Evolutionary conservation across 805 yeast species (phyloP).

Genomic region (Hanseniaspora mollemarum): DNA sequence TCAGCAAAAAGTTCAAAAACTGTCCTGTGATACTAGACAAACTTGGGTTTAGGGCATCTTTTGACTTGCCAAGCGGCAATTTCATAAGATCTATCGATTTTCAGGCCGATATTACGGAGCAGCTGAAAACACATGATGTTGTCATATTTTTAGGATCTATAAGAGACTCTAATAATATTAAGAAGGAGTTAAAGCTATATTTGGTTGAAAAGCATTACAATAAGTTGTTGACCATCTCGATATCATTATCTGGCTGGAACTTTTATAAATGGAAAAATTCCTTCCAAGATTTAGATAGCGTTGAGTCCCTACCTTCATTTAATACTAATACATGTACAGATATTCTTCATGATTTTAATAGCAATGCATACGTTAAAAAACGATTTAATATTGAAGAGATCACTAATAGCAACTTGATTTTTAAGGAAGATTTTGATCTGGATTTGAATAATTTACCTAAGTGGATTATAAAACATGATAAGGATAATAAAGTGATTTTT

Average conservation of each 20-base stretch:
- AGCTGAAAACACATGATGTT: not conserved
- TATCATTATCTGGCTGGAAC: conserved; percentile 16
- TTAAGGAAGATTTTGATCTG: conserved; percentile 18
- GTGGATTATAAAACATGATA: conserved; percentile 25
- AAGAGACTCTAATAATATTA: conserved; percentile 5
- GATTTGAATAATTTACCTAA: conserved; percentile 24
- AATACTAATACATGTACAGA: not conserved
- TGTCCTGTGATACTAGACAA: conserved; percentile 12
- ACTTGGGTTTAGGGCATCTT: conserved; percentile 7
- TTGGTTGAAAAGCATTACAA: conserved; percentile 1
- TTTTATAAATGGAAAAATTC: conserved; percentile 11
- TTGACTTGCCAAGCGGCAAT: not conserved
- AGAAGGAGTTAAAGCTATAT: conserved; percentile 3
- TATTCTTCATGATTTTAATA: conserved; percentile 6
- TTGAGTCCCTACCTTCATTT: not conserved
- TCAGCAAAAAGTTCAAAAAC: conserved; percentile 32
- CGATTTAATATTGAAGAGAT: not conserved
- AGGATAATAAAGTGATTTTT: conserved; percentile 33
- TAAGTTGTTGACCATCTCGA: conserved; percentile 12
- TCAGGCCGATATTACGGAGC: conserved; percentile 16
- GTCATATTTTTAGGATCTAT: conserved; percentile 11
- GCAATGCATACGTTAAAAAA: conserved; percentile 5
- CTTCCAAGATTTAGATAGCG: conserved; percentile 6
- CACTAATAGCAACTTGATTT: conserved; percentile 17
- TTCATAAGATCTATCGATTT: conserved; percentile 24